These are phyloP conservation scores for Suillus spraguei DNA, from an alignment of 768 basidiomycete genomes.

Conservation along the genomic window DNA sequence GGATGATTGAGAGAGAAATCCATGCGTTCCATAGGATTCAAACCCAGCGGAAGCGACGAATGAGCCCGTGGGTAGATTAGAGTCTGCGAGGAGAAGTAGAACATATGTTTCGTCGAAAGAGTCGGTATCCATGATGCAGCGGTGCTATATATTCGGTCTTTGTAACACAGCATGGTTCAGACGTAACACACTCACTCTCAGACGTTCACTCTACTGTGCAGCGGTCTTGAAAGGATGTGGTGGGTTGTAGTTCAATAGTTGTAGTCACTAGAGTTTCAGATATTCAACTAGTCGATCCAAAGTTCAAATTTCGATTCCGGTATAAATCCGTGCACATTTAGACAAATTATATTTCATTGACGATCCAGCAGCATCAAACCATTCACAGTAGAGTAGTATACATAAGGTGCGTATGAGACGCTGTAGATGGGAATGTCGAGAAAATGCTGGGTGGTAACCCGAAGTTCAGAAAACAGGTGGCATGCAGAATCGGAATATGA, in stretches of 20 bases:
- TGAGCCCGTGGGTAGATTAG: conserved; percentile 95
- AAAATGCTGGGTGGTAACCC: conserved; percentile 14
- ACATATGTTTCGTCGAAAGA: conserved; percentile 61
- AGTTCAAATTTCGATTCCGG: neutral
- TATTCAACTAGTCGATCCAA: neutral
- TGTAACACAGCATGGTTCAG: neutral
- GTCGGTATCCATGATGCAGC: conserved; percentile 31
- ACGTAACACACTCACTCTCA: conserved; percentile 6
- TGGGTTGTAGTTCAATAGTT: neutral
- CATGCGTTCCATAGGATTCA: conserved; percentile 89
- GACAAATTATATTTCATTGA: conserved; percentile 17
- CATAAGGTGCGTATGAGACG: conserved; percentile 13
- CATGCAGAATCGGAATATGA: conserved; percentile 16
- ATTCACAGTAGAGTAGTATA: conserved; percentile 19
- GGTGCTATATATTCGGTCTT: neutral
- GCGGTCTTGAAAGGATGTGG: neutral
- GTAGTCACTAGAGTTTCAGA: neutral
- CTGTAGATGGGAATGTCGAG: conserved; percentile 12
- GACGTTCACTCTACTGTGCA: neutral
- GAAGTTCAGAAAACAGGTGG: conserved; percentile 16
- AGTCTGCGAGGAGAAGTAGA: conserved; percentile 81
- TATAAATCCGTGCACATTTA: neutral
- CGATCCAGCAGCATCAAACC: conserved; percentile 17
- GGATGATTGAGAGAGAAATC: conserved; percentile 51
- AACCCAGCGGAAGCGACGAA: conserved; percentile 95